Evolutionary conservation across 2,329 filamentous ascomycete genomes (phyloP).

Genomic region (Colletotrichum musae): DNA sequence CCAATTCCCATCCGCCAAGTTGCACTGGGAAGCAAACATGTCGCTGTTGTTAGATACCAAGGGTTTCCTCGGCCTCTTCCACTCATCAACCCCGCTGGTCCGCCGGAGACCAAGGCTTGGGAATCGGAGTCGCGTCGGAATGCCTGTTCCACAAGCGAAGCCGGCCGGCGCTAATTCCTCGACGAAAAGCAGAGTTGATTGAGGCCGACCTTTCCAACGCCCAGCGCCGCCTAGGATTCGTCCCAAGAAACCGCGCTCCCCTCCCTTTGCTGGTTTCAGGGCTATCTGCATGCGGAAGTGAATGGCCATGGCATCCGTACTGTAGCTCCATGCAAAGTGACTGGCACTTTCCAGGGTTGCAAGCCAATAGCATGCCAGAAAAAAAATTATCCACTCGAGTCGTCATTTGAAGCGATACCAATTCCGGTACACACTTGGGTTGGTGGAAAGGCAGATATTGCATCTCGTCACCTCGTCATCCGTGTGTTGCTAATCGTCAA

Average conservation of each 20-base stretch:
- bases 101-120: not conserved
- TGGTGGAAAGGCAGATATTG: not conserved
- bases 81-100: not conserved
- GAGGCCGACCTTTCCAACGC: conserved; percentile 8
- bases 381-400: not conserved
- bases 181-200: conserved; percentile 10
- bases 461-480: not conserved
- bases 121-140: not conserved
- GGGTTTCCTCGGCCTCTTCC: not conserved
- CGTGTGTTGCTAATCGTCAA: no score
- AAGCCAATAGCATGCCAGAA: conserved; percentile 13
- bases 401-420: not conserved
- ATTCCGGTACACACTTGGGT: not conserved
- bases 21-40: not conserved
- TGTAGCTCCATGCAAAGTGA: conserved; percentile 32
- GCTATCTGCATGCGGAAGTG: conserved; percentile 37
- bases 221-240: conserved; percentile 11
- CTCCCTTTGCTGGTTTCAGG: conserved; percentile 37
- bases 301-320: conserved; percentile 29
- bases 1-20: not conserved
- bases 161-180: not conserved
- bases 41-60: not conserved
- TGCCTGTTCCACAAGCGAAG: conserved; percentile 23
- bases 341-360: not conserved
- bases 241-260: conserved; percentile 26